These are phyloP conservation scores for Rhizophagus clarus DNA, from an alignment of 192 early-diverging fungal species.

Conservation along the genomic window DNA sequence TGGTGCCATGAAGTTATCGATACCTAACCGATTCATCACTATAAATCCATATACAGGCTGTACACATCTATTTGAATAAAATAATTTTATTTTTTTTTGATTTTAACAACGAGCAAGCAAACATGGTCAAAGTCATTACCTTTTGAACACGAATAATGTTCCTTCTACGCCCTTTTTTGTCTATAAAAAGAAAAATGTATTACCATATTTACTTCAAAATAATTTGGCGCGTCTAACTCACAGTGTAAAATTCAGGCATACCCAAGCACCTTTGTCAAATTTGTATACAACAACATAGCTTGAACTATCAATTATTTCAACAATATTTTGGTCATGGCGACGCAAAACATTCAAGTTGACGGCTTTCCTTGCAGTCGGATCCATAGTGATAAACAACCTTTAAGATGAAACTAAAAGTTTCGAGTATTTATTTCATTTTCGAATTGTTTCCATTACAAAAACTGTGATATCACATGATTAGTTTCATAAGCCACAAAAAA, in stretches of 20 bases:
- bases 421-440: background rate
- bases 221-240: background rate
- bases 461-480: background rate
- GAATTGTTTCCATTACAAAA: background rate
- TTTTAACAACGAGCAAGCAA: background rate
- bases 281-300: slow-evolving; percentile 89
- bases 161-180: slow-evolving; percentile 89
- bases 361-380: slow-evolving; percentile 61
- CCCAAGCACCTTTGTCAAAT: slow-evolving; percentile 83
- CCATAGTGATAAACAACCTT: slow-evolving; percentile 46
- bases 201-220: background rate
- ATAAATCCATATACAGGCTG: slow-evolving; percentile 76
- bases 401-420: background rate
- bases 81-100: background rate
- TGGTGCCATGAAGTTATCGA: slow-evolving; percentile 77
- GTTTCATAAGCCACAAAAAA: background rate
- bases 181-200: slow-evolving; percentile 43
- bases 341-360: slow-evolving; percentile 83
- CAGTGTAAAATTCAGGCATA: slow-evolving; percentile 44
- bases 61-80: slow-evolving; percentile 38
- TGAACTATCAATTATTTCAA: slow-evolving; percentile 80
- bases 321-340: slow-evolving; percentile 78
- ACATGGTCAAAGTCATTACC: slow-evolving; percentile 42
- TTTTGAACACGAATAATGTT: slow-evolving; percentile 84
- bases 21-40: slow-evolving; percentile 84